phyloP scores from a whole-genome alignment of 2,329 filamentous ascomycete species.

The Cadophora luteo-olivacea region DNA sequence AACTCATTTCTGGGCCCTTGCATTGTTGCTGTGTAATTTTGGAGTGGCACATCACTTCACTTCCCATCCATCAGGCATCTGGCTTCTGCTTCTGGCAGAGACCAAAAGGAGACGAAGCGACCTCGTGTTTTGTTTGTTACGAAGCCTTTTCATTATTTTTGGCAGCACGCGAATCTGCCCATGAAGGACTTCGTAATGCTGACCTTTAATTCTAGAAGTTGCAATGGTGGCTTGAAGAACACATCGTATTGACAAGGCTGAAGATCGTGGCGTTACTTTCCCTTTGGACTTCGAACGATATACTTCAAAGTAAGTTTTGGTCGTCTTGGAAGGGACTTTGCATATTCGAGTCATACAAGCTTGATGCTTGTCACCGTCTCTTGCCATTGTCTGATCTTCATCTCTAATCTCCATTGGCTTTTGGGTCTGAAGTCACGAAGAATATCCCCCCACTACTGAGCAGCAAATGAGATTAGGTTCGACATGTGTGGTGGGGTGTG shows the following conservation, averaged over 20 bases:
- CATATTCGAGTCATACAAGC: not conserved
- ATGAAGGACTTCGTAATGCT: conserved; percentile 18
- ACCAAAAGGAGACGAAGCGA: not conserved
- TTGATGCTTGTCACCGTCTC: not conserved
- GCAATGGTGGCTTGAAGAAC: not conserved
- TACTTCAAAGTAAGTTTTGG: not conserved
- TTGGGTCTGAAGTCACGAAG: not conserved
- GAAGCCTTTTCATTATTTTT: not conserved
- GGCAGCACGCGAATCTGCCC: not conserved
- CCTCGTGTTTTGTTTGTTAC: conserved; percentile 3
- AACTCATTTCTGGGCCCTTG: conserved; percentile 13
- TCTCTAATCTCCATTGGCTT: conserved; percentile 1
- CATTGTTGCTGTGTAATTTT: conserved; percentile 13
- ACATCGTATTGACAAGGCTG: conserved; percentile 16
- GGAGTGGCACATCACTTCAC: not conserved
- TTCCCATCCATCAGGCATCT: too few relatives aligned
- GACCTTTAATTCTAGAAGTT: conserved; percentile 1
- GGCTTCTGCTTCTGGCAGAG: not conserved
- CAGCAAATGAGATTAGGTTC: conserved; percentile 17
- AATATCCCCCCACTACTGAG: not conserved
- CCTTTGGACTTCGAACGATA: not conserved
- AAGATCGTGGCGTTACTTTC: not conserved
- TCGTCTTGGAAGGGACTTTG: not conserved
- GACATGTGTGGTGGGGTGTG: not conserved
- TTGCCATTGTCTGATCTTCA: not conserved